These are phyloP conservation scores for Nakaseomyces uthaithaninus DNA, from an alignment of 1,139 yeast species.

Conservation along the genomic window DNA sequence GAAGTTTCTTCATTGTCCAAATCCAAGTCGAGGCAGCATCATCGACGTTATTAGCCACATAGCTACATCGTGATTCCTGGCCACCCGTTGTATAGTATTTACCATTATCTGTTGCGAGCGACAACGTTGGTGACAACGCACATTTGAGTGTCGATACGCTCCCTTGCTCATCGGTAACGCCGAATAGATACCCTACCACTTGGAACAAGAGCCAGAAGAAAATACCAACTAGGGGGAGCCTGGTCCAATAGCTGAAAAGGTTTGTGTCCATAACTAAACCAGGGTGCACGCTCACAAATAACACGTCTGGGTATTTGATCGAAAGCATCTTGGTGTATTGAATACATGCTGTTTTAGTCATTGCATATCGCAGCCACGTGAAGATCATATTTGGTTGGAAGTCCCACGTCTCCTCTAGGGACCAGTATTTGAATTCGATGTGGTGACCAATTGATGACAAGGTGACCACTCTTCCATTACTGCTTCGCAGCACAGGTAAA, in stretches of 20 bases:
- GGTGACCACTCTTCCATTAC: slow-evolving; percentile 48
- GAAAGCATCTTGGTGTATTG: slow-evolving; percentile 65
- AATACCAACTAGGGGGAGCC: slow-evolving; percentile 68
- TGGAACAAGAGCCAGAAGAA: slow-evolving; percentile 64
- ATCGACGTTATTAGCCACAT: slow-evolving; percentile 50
- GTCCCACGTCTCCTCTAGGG: slow-evolving; percentile 46
- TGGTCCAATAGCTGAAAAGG: slow-evolving; percentile 64
- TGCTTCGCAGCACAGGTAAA: slow-evolving; percentile 45
- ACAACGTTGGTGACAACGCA: slow-evolving; percentile 48
- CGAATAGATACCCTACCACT: slow-evolving; percentile 57
- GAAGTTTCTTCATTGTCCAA: slow-evolving; percentile 66
- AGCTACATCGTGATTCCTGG: slow-evolving; percentile 44
- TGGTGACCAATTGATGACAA: slow-evolving; percentile 66
- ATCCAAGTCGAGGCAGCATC: slow-evolving; percentile 70
- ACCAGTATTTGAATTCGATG: slow-evolving; percentile 45
- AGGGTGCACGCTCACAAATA: slow-evolving; percentile 69
- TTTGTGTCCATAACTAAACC: slow-evolving; percentile 80
- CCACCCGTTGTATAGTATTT: slow-evolving; percentile 60
- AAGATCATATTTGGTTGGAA: slow-evolving; percentile 57
- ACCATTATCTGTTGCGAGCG: slow-evolving; percentile 54
- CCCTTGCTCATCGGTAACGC: slow-evolving; percentile 67
- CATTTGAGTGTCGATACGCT: slow-evolving; percentile 58
- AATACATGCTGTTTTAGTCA: slow-evolving; percentile 74
- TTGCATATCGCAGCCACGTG: slow-evolving; percentile 73
- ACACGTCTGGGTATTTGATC: slow-evolving; percentile 54